phyloP scores from a whole-genome alignment of 2,329 filamentous ascomycete genomes.

The Stachybotrys echinatus region DNA sequence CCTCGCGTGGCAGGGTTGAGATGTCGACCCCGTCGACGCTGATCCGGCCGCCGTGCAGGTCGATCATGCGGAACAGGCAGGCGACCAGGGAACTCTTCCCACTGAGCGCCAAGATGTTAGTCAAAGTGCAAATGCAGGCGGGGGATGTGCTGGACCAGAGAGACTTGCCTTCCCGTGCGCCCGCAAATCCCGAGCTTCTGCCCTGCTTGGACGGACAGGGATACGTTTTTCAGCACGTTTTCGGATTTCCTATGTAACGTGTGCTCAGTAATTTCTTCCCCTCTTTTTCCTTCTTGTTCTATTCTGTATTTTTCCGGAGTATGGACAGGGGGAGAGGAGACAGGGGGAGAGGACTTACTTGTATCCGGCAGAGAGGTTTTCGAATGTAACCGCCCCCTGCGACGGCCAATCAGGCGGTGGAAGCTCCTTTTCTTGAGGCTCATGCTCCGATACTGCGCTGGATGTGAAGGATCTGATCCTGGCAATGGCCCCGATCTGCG shows the following conservation, averaged over 20 bases:
- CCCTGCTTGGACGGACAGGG: not conserved
- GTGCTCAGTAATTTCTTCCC: not conserved
- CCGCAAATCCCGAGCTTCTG: slow-evolving; percentile 1
- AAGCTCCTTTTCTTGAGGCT: slow-evolving; percentile 5
- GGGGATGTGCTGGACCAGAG: no score
- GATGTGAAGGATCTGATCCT: slow-evolving; percentile 14
- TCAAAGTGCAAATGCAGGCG: not conserved
- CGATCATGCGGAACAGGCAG: slow-evolving; percentile 36
- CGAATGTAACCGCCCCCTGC: slow-evolving; percentile 74
- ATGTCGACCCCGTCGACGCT: slow-evolving; percentile 37
- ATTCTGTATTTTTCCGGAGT: no score
- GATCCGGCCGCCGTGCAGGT: slow-evolving; percentile 36
- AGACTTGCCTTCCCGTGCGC: not conserved
- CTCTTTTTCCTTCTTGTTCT: no score
- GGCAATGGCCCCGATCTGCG: slow-evolving; percentile 18
- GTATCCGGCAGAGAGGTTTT: slow-evolving; percentile 41
- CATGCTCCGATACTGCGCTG: slow-evolving; percentile 7
- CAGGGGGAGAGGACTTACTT: slow-evolving; percentile 1
- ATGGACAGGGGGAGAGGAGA: not conserved
- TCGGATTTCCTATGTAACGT: not conserved
- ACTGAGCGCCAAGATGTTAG: slow-evolving; percentile 16
- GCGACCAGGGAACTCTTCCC: slow-evolving; percentile 40
- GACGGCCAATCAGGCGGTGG: slow-evolving; percentile 83
- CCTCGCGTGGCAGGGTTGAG: slow-evolving; percentile 15
- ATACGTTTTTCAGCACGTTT: not conserved